Base-by-base conservation (phyloP, 1,139 yeast genomes). In the Scheffersomyces cryptocercus region DNA sequence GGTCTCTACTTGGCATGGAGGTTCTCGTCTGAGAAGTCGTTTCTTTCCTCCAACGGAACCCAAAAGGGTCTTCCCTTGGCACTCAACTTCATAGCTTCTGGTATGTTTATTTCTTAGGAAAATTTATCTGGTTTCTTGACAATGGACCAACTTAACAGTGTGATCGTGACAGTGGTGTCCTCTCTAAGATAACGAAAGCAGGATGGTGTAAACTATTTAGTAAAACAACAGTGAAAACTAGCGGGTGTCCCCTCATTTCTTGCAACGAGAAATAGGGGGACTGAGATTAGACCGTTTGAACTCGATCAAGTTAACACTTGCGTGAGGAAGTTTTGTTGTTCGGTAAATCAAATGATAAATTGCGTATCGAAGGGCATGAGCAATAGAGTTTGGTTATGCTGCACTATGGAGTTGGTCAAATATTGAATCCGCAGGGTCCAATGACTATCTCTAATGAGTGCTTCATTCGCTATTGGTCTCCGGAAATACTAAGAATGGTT, bases 261-360 rank as follows among this genome's bases (percentile, higher is more conserved):
- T 12, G 38, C 34, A 13, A 20, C 7, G 26, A 39, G 53, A 51
- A 54, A 48, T 48, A 36, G 38, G 39, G 46, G 68, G 85, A 36
- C 88, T 84, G 89, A 84, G 89, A 83, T 66, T 50, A 79, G 59
- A 83, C 90, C 89, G 89, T 79, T 69, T 57, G 73, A 72, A 86
- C 93, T 85, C 93, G 93, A 86, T 73, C 91, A 86, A 84, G 89
- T 67, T 84, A 77, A 75, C 74, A 68, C 93, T 85, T 85, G 93
- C 91, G 91, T 83, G 93, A 85, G 93, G 84, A 85, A 71, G 66
- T 59, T 54, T 68, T 43, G 37, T 44, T 46, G 47, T 41, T 42
- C 36, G 35, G 37, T 34, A 37, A 44, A 34, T 38, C 35, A 28
- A 29, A 32, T 12, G 28, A 30, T 35, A 26, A 29, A 26, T 34